Conservation (phyloP, 768 basidiomycete genomes). For the Omphalotus guepiniiformis region DNA sequence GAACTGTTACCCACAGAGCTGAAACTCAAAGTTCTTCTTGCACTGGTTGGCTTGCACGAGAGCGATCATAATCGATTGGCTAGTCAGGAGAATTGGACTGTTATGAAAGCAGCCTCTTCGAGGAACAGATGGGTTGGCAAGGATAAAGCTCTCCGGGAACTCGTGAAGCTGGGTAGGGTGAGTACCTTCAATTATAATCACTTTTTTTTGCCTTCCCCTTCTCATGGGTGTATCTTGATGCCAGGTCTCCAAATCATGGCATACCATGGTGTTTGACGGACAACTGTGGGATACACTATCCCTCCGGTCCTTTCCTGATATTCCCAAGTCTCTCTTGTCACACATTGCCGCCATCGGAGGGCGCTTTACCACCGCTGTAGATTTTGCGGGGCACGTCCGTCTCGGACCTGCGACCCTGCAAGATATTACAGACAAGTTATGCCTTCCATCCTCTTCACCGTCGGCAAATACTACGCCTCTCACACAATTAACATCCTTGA, state of each 20-base stretch:
- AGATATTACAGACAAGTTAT: constrained; percentile 51
- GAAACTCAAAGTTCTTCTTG: constrained; percentile 52
- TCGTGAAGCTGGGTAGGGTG: constrained; percentile 78
- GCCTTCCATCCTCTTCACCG: constrained; percentile 32
- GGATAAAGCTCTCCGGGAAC: constrained; percentile 69
- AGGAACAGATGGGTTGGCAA: constrained; percentile 72
- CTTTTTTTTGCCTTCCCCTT: neutral
- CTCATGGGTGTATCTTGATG: constrained; percentile 5
- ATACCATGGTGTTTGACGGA: constrained; percentile 72
- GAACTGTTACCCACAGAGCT: constrained; percentile 69
- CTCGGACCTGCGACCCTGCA: constrained; percentile 47
- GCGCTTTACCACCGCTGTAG: constrained; percentile 57
- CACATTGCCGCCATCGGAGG: constrained; percentile 55
- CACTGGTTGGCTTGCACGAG: constrained; percentile 55
- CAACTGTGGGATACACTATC: constrained; percentile 77
- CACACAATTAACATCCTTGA: constrained; percentile 69
- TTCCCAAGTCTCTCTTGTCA: constrained; percentile 46
- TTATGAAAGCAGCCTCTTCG: constrained; percentile 53
- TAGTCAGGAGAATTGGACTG: constrained; percentile 52
- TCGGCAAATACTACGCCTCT: constrained; percentile 31
- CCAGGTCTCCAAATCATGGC: constrained; percentile 79
- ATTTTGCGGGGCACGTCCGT: constrained; percentile 58
- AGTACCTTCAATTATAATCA: constrained; percentile 23
- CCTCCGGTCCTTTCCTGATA: constrained; percentile 55
- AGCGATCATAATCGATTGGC: constrained; percentile 47